Conservation (phyloP, 2,329 filamentous ascomycete species). For the Aureobasidium namibiae region DNA sequence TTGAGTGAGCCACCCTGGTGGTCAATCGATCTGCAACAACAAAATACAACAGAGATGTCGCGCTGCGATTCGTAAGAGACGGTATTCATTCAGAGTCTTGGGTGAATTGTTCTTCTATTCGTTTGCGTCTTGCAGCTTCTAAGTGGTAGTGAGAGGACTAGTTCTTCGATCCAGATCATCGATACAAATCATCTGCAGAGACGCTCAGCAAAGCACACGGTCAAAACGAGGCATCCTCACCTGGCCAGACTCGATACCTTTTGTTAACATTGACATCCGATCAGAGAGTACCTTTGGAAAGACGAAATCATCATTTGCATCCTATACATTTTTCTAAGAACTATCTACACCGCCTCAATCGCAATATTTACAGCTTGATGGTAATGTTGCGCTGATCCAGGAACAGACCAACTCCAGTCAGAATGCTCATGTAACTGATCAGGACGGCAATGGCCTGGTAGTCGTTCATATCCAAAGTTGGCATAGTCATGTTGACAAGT, state of each 20-base stretch:
- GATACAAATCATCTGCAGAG: too few relatives aligned
- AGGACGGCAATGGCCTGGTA: constrained; percentile 64
- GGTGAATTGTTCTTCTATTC: too few relatives aligned
- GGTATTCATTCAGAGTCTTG: too few relatives aligned
- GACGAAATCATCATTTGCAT: background rate
- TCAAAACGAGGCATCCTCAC: too few relatives aligned
- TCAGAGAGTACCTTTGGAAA: background rate
- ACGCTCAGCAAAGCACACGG: too few relatives aligned
- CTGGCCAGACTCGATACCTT: background rate
- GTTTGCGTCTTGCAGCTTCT: too few relatives aligned
- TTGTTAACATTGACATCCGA: background rate
- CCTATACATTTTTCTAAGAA: background rate
- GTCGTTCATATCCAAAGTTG: constrained; percentile 65
- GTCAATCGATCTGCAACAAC: background rate
- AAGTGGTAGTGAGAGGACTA: too few relatives aligned
- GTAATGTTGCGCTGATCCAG: constrained; percentile 60
- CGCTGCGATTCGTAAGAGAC: background rate
- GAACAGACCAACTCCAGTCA: constrained; percentile 60
- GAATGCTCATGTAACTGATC: constrained; percentile 57
- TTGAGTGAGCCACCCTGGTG: background rate
- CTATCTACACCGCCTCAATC: background rate
- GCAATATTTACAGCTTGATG: constrained; percentile 54
- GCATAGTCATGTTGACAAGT: constrained; percentile 75
- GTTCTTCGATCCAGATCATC: too few relatives aligned
- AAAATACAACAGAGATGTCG: background rate